phyloP scores from a whole-genome alignment of 495 filamentous ascomycete species.

The Margaritispora aquatica region DNA sequence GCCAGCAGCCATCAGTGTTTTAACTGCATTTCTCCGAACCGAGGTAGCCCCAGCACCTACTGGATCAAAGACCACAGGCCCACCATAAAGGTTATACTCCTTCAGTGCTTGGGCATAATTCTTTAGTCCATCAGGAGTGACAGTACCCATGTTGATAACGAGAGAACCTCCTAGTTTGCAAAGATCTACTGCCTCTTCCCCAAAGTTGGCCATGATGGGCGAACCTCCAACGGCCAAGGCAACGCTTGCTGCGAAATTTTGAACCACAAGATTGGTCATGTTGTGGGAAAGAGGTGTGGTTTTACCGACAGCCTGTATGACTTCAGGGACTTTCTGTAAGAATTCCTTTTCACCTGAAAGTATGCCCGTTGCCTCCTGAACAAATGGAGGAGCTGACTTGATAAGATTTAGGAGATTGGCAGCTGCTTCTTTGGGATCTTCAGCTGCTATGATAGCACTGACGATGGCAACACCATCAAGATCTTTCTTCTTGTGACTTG shows the following conservation, averaged over 20 bases:
- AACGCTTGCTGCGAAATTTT: constrained; percentile 89
- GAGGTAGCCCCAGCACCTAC: constrained; percentile 85
- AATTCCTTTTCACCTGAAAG: background rate
- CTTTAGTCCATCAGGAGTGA: constrained; percentile 60
- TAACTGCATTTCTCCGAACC: constrained; percentile 63
- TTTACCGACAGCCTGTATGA: constrained; percentile 53
- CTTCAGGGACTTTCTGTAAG: constrained; percentile 34
- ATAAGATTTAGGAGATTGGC: constrained; percentile 47
- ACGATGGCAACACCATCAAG: constrained; percentile 84
- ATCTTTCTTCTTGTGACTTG: constrained; percentile 37
- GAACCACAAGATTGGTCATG: constrained; percentile 91
- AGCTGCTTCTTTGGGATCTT: constrained; percentile 56
- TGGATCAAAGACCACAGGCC: constrained; percentile 81
- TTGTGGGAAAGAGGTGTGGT: constrained; percentile 80
- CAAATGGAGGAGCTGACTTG: constrained; percentile 41
- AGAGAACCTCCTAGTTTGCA: constrained; percentile 58
- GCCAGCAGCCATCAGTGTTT: constrained; percentile 63
- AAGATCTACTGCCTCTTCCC: constrained; percentile 75
- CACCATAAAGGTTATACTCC: constrained; percentile 71
- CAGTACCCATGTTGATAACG: constrained; percentile 93
- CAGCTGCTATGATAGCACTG: constrained; percentile 76
- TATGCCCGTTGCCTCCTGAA: constrained; percentile 10
- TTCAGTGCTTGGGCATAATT: constrained; percentile 55
- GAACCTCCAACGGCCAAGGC: constrained; percentile 77
- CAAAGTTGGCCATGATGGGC: constrained; percentile 91